Evolutionary conservation across 176 grass and related monocot genomes (phyloP).

Genomic region (Otatea glauca): DNA sequence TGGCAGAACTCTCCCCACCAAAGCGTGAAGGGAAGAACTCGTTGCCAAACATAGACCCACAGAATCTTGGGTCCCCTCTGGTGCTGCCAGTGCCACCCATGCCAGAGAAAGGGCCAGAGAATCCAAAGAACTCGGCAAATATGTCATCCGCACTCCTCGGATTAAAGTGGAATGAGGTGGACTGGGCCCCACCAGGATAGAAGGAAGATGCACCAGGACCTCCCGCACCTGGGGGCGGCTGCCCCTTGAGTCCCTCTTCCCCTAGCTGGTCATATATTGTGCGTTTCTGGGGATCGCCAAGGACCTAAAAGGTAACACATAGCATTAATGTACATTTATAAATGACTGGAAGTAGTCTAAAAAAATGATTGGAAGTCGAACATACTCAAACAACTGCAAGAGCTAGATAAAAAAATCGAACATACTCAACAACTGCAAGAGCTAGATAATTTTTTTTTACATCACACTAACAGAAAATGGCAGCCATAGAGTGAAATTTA

Average conservation of each 20-base stretch:
- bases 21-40: conserved; percentile 55
- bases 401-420: background rate
- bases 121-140: conserved; percentile 85
- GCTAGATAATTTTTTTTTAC: background rate
- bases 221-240: conserved; percentile 61
- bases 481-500: background rate
- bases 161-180: conserved; percentile 68
- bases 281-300: conserved; percentile 92
- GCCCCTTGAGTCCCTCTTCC: conserved; percentile 84
- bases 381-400: conserved; percentile 7
- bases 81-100: conserved; percentile 46
- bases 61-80: conserved; percentile 62
- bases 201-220: conserved; percentile 51
- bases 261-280: conserved; percentile 86
- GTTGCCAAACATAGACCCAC: conserved; percentile 59
- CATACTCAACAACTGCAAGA: too few species aligned
- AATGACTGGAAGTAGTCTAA: background rate
- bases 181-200: conserved; percentile 50
- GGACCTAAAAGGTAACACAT: conserved; percentile 57
- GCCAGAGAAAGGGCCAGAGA: conserved; percentile 48
- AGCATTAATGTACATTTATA: conserved; percentile 26
- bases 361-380: background rate
- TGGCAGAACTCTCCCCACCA: conserved; percentile 50
- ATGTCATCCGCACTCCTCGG: conserved; percentile 78
- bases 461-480: background rate